phyloP scores from a whole-genome alignment of 768 basidiomycete genomes.

The Kwoniella botswanensis region DNA sequence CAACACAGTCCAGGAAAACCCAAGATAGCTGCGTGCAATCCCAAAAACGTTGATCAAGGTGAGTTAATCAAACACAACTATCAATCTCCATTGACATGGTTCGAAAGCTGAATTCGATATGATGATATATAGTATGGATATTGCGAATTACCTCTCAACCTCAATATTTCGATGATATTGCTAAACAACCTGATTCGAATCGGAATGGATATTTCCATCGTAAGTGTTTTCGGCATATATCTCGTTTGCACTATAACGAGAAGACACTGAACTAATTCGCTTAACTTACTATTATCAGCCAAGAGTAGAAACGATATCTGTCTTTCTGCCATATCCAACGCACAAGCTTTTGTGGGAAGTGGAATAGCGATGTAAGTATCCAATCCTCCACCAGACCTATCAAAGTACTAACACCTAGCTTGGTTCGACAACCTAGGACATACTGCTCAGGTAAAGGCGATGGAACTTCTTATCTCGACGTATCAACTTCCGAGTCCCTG shows the following conservation, averaged over 20 bases:
- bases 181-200: not conserved
- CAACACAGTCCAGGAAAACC: constrained; percentile 5
- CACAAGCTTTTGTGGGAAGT: not conserved
- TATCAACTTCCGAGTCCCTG: constrained; percentile 7
- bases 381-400: not conserved
- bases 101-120: not conserved
- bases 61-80: not conserved
- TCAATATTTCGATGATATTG: constrained; percentile 8
- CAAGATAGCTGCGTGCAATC: not conserved
- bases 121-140: constrained; percentile 7
- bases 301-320: constrained; percentile 8
- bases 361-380: constrained; percentile 11
- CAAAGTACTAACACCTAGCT: too few species aligned
- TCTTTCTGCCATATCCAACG: not conserved
- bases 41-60: constrained; percentile 13
- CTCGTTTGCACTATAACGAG: not conserved
- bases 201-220: constrained; percentile 9
- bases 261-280: not conserved
- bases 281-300: not conserved
- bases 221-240: not conserved
- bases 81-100: not conserved
- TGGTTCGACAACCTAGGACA: not conserved
- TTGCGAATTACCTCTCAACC: constrained; percentile 16
- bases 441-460: constrained; percentile 23
- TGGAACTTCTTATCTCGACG: not conserved